phyloP scores from a whole-genome alignment of 352 stramenopile genomes.

The Bremia lactucae region DNA sequence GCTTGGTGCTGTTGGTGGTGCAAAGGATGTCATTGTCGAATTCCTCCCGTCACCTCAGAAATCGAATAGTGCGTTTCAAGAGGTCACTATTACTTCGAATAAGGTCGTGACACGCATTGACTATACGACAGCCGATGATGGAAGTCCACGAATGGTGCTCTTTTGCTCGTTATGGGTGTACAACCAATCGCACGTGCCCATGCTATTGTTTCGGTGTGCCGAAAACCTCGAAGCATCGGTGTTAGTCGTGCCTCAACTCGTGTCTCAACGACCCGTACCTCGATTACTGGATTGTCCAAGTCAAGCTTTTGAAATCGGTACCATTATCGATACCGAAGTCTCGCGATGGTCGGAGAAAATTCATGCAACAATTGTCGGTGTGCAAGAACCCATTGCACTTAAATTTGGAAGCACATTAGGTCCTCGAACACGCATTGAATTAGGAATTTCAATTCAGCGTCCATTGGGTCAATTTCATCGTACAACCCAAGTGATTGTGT shows the following conservation, averaged over 20 bases:
- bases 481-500: slow-evolving; percentile 80
- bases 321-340: slow-evolving; percentile 73
- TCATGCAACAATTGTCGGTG: slow-evolving; percentile 72
- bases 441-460: slow-evolving; percentile 81
- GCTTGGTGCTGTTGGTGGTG: slow-evolving; percentile 36
- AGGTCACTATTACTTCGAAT: slow-evolving; percentile 51
- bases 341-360: slow-evolving; percentile 83
- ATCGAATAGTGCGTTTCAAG: slow-evolving; percentile 48
- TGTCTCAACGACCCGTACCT: slow-evolving; percentile 57
- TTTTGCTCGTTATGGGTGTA: slow-evolving; percentile 85
- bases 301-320: slow-evolving; percentile 82
- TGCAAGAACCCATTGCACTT: slow-evolving; percentile 70
- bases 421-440: slow-evolving; percentile 56
- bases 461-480: slow-evolving; percentile 80
- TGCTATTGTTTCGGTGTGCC: slow-evolving; percentile 59
- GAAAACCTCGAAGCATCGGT: slow-evolving; percentile 34
- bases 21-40: slow-evolving; percentile 58
- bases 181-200: slow-evolving; percentile 82
- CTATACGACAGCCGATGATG: slow-evolving; percentile 73
- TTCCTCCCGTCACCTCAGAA: slow-evolving; percentile 52
- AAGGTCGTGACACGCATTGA: slow-evolving; percentile 69
- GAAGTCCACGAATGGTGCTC: slow-evolving; percentile 71
- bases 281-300: slow-evolving; percentile 75
- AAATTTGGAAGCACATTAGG: slow-evolving; percentile 66
- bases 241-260: slow-evolving; percentile 51